Evolutionary conservation across 768 basidiomycete species (phyloP).

Genomic region (Collybia sordida): DNA sequence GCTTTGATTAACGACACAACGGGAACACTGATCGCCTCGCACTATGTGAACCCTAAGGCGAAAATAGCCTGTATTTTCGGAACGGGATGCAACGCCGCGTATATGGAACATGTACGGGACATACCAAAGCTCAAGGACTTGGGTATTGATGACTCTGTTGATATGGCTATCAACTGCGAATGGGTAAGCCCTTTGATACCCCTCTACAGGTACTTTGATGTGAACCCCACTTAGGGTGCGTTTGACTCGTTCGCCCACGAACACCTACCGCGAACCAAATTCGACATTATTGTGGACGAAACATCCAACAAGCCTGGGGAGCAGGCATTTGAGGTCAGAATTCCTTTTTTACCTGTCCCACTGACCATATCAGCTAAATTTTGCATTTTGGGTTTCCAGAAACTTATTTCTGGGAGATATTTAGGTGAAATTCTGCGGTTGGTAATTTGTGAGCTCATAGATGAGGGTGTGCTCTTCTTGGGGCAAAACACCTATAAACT

Average conservation of each 20-base stretch:
- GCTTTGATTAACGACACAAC: conserved; percentile 98
- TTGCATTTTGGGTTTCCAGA: conserved; percentile 43
- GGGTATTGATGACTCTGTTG: conserved; percentile 59
- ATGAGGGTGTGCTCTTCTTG: conserved; percentile 95
- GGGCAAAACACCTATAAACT: conserved; percentile 99
- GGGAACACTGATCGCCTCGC: conserved; percentile 94
- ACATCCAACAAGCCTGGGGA: conserved; percentile 95
- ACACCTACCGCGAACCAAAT: conserved; percentile 93
- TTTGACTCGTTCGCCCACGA: conserved; percentile 97
- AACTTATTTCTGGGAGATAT: conserved; percentile 95
- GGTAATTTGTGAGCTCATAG: conserved; percentile 92
- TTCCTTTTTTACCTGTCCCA: not conserved
- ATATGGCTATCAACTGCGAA: conserved; percentile 98
- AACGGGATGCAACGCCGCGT: conserved; percentile 97
- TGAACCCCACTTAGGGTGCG: conserved; percentile 65
- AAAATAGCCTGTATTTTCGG: conserved; percentile 97
- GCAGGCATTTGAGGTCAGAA: conserved; percentile 82
- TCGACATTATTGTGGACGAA: conserved; percentile 90
- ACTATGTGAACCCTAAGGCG: conserved; percentile 89
- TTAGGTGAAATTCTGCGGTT: conserved; percentile 96
- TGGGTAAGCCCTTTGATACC: conserved; percentile 56
- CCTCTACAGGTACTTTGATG: not conserved
- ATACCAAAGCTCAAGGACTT: conserved; percentile 83
- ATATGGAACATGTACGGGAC: conserved; percentile 87
- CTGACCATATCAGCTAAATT: not conserved